Conservation (phyloP, 2,329 filamentous ascomycete genomes). For the Cladorrhinum sp. region DNA sequence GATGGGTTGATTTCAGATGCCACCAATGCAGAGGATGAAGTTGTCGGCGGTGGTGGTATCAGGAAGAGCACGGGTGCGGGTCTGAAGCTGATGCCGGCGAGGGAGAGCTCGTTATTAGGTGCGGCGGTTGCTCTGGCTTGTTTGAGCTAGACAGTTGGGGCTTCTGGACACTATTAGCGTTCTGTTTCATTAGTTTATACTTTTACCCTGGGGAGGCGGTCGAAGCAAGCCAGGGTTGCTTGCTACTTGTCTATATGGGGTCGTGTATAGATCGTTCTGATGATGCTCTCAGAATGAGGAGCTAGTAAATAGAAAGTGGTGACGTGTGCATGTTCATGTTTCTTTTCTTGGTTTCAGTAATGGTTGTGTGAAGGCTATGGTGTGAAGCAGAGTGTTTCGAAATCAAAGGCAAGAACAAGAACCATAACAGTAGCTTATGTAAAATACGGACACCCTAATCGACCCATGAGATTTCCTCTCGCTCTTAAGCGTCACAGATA, state of each 20-base stretch:
- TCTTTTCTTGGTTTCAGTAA: too few relatives aligned
- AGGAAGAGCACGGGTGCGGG: slow-evolving; percentile 30
- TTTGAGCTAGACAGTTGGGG: background rate
- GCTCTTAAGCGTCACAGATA: too few relatives aligned
- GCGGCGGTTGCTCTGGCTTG: slow-evolving; percentile 38
- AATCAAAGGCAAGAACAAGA: too few relatives aligned
- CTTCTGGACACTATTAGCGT: background rate
- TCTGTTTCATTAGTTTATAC: background rate
- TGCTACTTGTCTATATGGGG: background rate
- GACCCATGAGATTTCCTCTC: too few relatives aligned
- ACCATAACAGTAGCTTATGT: too few relatives aligned
- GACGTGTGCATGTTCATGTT: background rate
- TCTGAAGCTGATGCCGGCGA: slow-evolving; percentile 64
- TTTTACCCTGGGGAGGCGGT: background rate
- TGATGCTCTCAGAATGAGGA: background rate
- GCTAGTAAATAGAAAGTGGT: background rate
- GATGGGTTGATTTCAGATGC: slow-evolving; percentile 53
- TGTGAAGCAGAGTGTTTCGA: too few relatives aligned
- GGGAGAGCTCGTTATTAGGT: slow-evolving; percentile 72
- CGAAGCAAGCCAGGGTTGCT: background rate
- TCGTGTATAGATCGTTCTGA: background rate
- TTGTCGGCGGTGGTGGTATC: too few relatives aligned
- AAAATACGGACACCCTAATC: too few relatives aligned
- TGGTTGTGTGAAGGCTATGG: too few relatives aligned
- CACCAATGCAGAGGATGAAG: slow-evolving; percentile 32